Conservation (phyloP, 2,329 filamentous ascomycete species). For the Diaporthe aspalathi region DNA sequence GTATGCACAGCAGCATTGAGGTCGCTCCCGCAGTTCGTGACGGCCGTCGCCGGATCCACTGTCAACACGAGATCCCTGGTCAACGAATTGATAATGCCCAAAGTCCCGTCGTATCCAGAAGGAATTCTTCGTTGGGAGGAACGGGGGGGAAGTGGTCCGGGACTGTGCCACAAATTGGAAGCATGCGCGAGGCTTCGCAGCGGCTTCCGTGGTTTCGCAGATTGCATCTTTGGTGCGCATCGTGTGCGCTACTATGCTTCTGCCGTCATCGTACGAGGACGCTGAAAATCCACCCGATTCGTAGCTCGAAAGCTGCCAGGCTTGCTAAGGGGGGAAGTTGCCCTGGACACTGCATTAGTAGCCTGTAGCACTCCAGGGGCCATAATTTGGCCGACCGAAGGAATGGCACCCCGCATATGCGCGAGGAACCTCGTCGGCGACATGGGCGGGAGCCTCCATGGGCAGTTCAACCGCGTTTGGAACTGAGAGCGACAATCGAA, state of each 20-base stretch:
- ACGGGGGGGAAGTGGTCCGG: background rate
- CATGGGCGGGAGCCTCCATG: background rate
- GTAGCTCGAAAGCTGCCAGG: background rate
- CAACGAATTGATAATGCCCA: background rate
- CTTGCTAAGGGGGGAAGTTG: background rate
- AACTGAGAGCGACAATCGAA: background rate
- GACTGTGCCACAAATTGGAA: background rate
- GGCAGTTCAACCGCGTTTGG: background rate
- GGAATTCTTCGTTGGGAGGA: background rate
- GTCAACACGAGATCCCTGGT: too few relatives aligned
- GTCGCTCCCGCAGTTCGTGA: background rate
- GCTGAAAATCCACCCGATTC: too few relatives aligned
- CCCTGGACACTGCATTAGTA: constrained; percentile 4
- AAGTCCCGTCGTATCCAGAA: too few relatives aligned
- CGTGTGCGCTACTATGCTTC: background rate
- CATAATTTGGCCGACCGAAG: background rate
- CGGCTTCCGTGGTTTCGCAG: background rate
- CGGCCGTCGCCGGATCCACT: background rate
- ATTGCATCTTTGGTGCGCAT: background rate
- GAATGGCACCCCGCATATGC: constrained; percentile 3
- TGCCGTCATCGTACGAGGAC: background rate
- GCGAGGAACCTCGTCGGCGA: background rate
- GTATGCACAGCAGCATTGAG: background rate
- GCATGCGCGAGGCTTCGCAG: background rate
- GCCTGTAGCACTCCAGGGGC: background rate